Conservation (phyloP, 1,284 basidiomycete genomes). For the Ceratobasidium sp. region DNA sequence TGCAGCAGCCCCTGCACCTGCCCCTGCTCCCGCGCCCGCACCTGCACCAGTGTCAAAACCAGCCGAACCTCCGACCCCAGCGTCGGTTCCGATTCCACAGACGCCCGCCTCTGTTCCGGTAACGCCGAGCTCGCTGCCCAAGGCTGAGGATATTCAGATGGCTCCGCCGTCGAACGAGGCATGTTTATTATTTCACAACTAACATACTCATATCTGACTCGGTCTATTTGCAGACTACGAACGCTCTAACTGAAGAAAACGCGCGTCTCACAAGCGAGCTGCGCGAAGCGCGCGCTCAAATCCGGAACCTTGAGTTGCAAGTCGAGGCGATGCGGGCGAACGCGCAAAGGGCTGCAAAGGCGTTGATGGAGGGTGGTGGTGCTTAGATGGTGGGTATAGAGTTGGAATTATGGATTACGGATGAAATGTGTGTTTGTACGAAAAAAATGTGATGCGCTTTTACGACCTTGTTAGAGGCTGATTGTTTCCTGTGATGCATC, state of each 20-base stretch:
- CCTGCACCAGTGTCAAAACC: constrained; percentile 56
- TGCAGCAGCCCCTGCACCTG: constrained; percentile 57
- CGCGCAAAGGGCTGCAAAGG: constrained; percentile 72
- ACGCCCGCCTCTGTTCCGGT: constrained; percentile 47
- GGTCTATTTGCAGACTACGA: constrained; percentile 36
- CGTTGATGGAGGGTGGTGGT: constrained; percentile 50
- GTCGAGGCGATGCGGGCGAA: constrained; percentile 81
- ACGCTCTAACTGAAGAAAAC: constrained; percentile 70
- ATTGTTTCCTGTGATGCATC: background rate
- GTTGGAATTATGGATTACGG: background rate
- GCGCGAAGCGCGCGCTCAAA: constrained; percentile 81
- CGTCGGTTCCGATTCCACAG: constrained; percentile 53
- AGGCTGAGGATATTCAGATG: constrained; percentile 2
- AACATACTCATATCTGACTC: no score
- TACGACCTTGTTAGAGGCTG: background rate
- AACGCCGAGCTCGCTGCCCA: constrained; percentile 31
- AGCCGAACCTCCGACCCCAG: constrained; percentile 53
- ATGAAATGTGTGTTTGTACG: constrained; percentile 30
- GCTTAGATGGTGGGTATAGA: background rate
- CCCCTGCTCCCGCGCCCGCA: constrained; percentile 50
- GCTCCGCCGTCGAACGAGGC: constrained; percentile 25
- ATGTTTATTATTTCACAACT: background rate
- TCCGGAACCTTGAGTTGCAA: constrained; percentile 84
- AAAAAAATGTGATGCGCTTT: constrained; percentile 8
- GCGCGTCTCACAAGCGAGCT: constrained; percentile 72